A percentile compares a stretch with the other conserved stretches of the same genome.
Conservation (phyloP, 352 stramenopile genomes). For the Phytophthora rubi region DNA sequence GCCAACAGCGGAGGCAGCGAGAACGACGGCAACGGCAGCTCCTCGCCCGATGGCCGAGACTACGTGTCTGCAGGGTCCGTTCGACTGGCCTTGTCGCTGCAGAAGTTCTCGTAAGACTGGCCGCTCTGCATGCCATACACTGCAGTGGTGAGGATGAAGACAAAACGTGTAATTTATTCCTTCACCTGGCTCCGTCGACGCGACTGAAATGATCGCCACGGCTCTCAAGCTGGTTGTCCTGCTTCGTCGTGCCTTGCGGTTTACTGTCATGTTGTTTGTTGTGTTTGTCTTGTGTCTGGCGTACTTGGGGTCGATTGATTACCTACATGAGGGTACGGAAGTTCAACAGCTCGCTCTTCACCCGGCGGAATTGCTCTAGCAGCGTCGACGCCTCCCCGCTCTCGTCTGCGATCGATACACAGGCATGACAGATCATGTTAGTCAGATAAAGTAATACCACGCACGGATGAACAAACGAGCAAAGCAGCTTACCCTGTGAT, state of each 20-base stretch:
- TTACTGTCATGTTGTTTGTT: slow-evolving; percentile 23
- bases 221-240: slow-evolving; percentile 6
- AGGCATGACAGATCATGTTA: neutral
- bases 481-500: slow-evolving; percentile 59
- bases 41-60: slow-evolving; percentile 28
- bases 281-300: neutral
- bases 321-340: slow-evolving; percentile 76
- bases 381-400: slow-evolving; percentile 60
- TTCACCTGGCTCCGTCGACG: slow-evolving; percentile 28
- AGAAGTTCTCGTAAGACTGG: slow-evolving; percentile 50
- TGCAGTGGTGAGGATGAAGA: slow-evolving; percentile 22
- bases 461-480: slow-evolving; percentile 2
- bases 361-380: slow-evolving; percentile 75
- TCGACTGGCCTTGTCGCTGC: slow-evolving; percentile 68
- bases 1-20: slow-evolving; percentile 38
- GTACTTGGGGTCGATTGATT: neutral
- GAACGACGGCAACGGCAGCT: slow-evolving; percentile 29
- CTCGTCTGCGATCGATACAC: slow-evolving; percentile 53
- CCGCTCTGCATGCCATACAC: neutral
- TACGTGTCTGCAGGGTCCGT: slow-evolving; percentile 63
- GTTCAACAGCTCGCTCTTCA: slow-evolving; percentile 76
- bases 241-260: slow-evolving; percentile 14
- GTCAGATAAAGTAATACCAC: too few species aligned
- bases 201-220: neutral
- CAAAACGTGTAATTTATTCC: slow-evolving; percentile 71